Evolutionary conservation across 257 asterid species (phyloP).

Genomic region (Salvia hispanica): DNA sequence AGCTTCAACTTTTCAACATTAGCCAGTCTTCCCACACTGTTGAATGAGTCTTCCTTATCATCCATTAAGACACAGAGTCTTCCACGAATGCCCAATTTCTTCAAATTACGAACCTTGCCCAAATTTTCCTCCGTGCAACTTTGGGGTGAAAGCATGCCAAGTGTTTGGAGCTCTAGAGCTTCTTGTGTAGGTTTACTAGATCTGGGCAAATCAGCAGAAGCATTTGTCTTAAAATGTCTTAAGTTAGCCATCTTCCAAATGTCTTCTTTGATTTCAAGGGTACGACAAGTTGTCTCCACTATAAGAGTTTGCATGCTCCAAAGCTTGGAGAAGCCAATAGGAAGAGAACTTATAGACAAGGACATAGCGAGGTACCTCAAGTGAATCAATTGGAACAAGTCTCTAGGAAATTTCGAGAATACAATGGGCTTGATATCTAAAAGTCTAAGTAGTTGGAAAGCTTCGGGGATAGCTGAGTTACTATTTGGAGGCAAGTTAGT

Average conservation of each 20-base stretch:
- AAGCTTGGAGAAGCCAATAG: background rate
- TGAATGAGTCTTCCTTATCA: background rate
- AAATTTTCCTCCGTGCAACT: background rate
- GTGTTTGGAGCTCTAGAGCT: background rate
- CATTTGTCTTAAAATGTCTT: background rate
- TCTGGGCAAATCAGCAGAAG: background rate
- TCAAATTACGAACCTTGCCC: background rate
- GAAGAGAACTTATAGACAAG: background rate
- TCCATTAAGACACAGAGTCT: too few species aligned
- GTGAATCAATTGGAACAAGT: slow-evolving; percentile 16
- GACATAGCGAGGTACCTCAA: slow-evolving; percentile 27
- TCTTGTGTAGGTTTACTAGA: background rate
- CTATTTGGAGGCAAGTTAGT: background rate
- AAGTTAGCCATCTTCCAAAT: background rate
- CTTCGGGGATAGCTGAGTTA: slow-evolving; percentile 28
- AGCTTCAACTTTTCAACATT: too few species aligned
- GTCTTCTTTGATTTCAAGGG: background rate
- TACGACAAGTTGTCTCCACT: background rate
- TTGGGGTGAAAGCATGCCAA: background rate
- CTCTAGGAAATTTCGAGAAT: slow-evolving; percentile 29
- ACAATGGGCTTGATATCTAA: slow-evolving; percentile 33
- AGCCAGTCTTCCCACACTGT: too few species aligned
- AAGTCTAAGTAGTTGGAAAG: slow-evolving; percentile 37
- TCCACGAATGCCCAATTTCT: background rate
- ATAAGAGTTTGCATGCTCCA: background rate